Base-by-base conservation (phyloP, 78 protist genomes). In the Polysphondylium violaceum region DNA sequence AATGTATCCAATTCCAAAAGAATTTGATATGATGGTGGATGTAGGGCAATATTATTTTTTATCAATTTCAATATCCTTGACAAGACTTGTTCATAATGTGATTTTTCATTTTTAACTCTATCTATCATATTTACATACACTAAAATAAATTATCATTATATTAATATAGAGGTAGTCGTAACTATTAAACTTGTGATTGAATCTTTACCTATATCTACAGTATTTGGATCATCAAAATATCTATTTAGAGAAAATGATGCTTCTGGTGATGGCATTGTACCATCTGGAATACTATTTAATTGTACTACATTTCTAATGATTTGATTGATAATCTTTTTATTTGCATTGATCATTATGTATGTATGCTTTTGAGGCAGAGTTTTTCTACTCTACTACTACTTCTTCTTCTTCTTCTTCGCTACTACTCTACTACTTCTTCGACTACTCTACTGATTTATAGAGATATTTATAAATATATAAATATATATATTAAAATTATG, bases 281-380 rank as follows among this genome's bases (percentile, higher is more conserved):
- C 89, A 68, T 81, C 89, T 8, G 89, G 89, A n/a, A 81, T 68
- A 56, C 78, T 68, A n/a, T 81, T 81, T 55, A 68, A 77, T 56
- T 81, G 89, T 25, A 81, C 89, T 27, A 81, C 89, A 68, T 81
- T 81, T 63, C 89, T 47, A 68, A 81, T 81, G 40, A 81, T 81
- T 36, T 81, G 89, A 56, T 81, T 81, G 6, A 81, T 73, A 68
- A 67, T 67, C 36, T 68, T 65, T 47, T 60, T 81, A 68, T 63
- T 74, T 33, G 23, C 71, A 16, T 63, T 63, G 50, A 63, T 69
- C 58, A 7, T 64, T 36, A 23, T 21, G 27, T 40, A 36, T 11
- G n/a, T n/a, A n/a, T n/a, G n/a, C n/a, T n/a, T n/a, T n/a, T n/a
- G n/a, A n/a, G n/a, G n/a, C n/a, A n/a, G n/a, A n/a, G 11, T 47